Base-by-base conservation (phyloP, 2,329 filamentous ascomycete species). In the Stachybotrys chlorohalonatus region DNA sequence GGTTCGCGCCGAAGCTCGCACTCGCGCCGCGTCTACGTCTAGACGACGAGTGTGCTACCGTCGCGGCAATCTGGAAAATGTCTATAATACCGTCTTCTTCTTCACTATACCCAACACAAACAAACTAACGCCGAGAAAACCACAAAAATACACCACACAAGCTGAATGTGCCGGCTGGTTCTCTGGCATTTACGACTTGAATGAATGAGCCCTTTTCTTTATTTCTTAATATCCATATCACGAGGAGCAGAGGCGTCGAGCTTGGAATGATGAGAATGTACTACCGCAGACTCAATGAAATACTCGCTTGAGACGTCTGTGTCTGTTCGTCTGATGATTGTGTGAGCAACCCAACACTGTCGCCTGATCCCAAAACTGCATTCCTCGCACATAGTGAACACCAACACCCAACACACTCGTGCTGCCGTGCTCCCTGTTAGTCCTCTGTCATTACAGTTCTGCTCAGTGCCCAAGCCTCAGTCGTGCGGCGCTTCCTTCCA, bases 1-100 rank as follows among this genome's bases (percentile, higher is more conserved):
- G 64, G 67, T 39, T 69, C 67, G 6, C 68, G 70, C 51, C 69
- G 70, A 58, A 68, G 74, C 63, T 67, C 73, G 58, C 76, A 80
- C 64, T 80, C 78, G 56, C 73, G 73, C 31, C 70, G 78, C 47
- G 73, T 75, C 52, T 81, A 81, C 57, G 79, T 81, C 52, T 80
- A 66, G 61, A 13, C 36, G 13, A 9, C 9, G 36, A 42, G 9
- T 5, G 2, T 42, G 36, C 36, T 5, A 42, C 36, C 9, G 13
- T 42, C 13, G 13, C 13, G 36, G 6, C 13, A 13, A 42, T 42
- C 36, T 13, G 36, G 8, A 9, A 39, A 42, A 42, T 24, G 24
- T 24, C 24, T 24, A 42, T 13, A 42, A 39, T 13, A 3, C 8
- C 13, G 36, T 42, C 36, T 42, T 42, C 24, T 24, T 24, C 24